Evolutionary conservation across 768 basidiomycete genomes (phyloP).

Genomic region (Pleurotus platypus): DNA sequence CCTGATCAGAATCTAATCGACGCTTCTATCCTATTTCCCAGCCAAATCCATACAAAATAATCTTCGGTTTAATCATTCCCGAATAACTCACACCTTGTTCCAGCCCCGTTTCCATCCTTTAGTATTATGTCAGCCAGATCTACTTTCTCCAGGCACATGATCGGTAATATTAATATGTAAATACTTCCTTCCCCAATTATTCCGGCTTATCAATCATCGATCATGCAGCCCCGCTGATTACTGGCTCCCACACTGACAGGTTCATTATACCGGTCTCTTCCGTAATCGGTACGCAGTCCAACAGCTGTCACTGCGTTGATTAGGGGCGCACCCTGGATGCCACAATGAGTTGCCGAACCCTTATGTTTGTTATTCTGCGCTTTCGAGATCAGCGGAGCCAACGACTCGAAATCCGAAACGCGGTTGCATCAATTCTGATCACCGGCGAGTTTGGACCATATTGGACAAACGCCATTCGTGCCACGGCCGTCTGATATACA

Average conservation of each 20-base stretch:
- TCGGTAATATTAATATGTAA: too few relatives aligned
- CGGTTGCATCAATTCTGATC: background rate
- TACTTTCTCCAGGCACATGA: background rate
- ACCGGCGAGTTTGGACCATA: background rate
- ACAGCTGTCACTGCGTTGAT: too few relatives aligned
- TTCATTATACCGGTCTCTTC: background rate
- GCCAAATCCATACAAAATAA: background rate
- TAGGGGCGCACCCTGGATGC: background rate
- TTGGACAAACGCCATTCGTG: background rate
- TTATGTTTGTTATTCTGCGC: too few relatives aligned
- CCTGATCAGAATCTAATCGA: slow-evolving; percentile 6
- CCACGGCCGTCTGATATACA: too few relatives aligned
- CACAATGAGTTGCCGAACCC: slow-evolving; percentile 1
- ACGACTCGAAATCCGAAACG: background rate
- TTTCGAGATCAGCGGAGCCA: slow-evolving; percentile 6
- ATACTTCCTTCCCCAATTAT: background rate
- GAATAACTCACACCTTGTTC: background rate
- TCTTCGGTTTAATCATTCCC: background rate
- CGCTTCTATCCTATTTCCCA: slow-evolving; percentile 3
- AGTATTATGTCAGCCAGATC: background rate
- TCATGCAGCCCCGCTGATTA: background rate
- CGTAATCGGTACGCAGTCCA: background rate
- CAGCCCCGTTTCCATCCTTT: background rate
- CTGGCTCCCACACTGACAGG: background rate
- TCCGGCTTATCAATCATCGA: slow-evolving; percentile 2